Base-by-base conservation (phyloP, 2,329 filamentous ascomycete genomes). In the Sporothrix curviconia region DNA sequence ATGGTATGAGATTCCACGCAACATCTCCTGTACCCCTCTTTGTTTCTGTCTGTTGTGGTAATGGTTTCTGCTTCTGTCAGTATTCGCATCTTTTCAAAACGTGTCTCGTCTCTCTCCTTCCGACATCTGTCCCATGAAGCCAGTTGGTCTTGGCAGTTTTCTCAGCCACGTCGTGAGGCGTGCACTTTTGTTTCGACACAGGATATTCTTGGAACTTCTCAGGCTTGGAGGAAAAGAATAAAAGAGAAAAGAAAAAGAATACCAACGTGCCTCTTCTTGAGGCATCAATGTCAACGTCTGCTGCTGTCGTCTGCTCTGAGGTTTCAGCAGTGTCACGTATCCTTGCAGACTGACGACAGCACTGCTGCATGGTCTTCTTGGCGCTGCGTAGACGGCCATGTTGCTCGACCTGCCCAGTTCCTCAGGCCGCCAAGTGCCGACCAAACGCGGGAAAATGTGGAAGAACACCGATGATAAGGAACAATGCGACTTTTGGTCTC, bases 281-380 rank as follows among this genome's bases (percentile, higher is more conserved):
- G 15, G 32, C 7, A 24, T 49, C 40, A 22, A 12, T 14, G 40
- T 24, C 40, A 22, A 12, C 19, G 25, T 28, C 9, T 22, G 14
- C 17, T 43, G 42, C 25, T 22, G 32, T 51, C 34, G 34, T 51
- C 32, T 51, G 32, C 34, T 24, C 3, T 25, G 28, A 17, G 22
- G 47, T 51, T 51, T 51, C 47, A 51, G 32, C 47, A 39, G 34
- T 51, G 47, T 39, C 47, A 39, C 34, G 14, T 28, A 25, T 19
- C 47, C 32, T 12, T 37, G 47, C 32, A 3, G 34, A 39, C 19
- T 51, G 32, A 51, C 47, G 47, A 39, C 47, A 37, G 32, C 46
- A 37, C 11, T 37, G 46, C 46, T 30, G 47, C 32, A 51, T 19
- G 47, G 37, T 50, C 36, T 30, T 36, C 47, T 39, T 51, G 47